Evolutionary conservation across 2,329 filamentous ascomycete genomes (phyloP).

Genomic region (Aspergillus viridinutans): DNA sequence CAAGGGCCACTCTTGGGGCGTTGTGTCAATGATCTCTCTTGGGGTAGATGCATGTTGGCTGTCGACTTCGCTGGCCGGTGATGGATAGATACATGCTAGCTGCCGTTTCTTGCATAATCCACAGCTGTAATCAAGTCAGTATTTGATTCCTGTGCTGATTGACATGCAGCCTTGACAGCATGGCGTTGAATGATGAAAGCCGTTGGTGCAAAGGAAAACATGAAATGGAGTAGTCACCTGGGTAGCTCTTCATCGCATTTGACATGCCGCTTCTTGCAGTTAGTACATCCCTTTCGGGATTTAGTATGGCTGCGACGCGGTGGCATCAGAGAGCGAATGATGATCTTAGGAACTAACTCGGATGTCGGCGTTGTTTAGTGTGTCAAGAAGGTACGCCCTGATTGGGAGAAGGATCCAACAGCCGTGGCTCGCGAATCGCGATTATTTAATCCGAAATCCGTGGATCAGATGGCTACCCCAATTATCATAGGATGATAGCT

Average conservation of each 20-base stretch:
- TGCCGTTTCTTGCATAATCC: constrained; percentile 35
- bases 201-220: not conserved
- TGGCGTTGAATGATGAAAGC: not conserved
- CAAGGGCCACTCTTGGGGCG: constrained; percentile 9
- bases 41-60: constrained; percentile 19
- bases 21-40: constrained; percentile 15
- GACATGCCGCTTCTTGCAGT: constrained; percentile 38
- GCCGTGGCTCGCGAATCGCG: not conserved
- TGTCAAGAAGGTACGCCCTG: not conserved
- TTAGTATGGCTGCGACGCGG: constrained; percentile 36
- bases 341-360: not conserved
- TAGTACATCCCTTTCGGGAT: constrained; percentile 37
- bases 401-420: not conserved
- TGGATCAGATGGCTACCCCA: not conserved
- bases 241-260: constrained; percentile 40
- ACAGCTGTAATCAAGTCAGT: constrained; percentile 5
- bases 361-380: not conserved
- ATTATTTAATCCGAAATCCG: not conserved
- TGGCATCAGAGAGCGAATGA: constrained; percentile 19
- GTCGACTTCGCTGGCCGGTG: constrained; percentile 18
- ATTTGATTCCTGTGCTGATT: not conserved
- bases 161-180: not conserved
- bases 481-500: not conserved
- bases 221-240: constrained; percentile 11
- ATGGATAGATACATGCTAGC: constrained; percentile 34